These are phyloP conservation scores for Phaseolus lunatus DNA, from an alignment of 306 rosid genomes.

Conservation along the genomic window DNA sequence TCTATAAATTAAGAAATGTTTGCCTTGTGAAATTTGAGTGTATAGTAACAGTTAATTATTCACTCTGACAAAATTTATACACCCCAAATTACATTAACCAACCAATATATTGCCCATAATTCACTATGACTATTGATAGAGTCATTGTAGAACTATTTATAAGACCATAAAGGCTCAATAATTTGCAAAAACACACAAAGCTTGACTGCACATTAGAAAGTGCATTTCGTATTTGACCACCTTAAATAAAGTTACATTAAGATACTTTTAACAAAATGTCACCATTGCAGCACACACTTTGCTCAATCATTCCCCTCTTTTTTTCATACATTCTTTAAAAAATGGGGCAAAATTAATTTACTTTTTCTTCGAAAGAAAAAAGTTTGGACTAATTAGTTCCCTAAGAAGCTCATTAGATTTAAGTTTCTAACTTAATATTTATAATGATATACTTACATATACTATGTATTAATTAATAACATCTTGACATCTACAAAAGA, in stretches of 20 bases:
- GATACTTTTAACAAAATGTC: conserved; percentile 26
- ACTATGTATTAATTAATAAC: no score
- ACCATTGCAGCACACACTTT: conserved; percentile 24
- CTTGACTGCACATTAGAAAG: conserved; percentile 17
- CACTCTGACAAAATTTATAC: neutral
- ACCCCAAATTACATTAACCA: neutral
- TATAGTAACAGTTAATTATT: neutral
- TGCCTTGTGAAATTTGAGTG: no score
- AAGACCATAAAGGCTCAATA: conserved; percentile 19
- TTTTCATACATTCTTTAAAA: conserved; percentile 36
- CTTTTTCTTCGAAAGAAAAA: neutral
- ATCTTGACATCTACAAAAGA: no score
- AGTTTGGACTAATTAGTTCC: neutral
- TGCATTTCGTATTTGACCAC: conserved; percentile 8
- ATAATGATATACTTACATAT: neutral
- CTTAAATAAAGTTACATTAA: neutral
- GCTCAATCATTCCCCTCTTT: conserved; percentile 40
- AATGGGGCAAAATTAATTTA: conserved; percentile 15
- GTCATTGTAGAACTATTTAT: neutral
- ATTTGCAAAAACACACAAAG: neutral
- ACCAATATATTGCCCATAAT: neutral
- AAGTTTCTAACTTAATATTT: neutral
- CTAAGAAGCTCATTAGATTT: neutral
- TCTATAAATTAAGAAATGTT: no score
- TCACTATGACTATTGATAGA: neutral